Evolutionary conservation across 306 rosid species (phyloP).

Genomic region (Lotus japonicus): DNA sequence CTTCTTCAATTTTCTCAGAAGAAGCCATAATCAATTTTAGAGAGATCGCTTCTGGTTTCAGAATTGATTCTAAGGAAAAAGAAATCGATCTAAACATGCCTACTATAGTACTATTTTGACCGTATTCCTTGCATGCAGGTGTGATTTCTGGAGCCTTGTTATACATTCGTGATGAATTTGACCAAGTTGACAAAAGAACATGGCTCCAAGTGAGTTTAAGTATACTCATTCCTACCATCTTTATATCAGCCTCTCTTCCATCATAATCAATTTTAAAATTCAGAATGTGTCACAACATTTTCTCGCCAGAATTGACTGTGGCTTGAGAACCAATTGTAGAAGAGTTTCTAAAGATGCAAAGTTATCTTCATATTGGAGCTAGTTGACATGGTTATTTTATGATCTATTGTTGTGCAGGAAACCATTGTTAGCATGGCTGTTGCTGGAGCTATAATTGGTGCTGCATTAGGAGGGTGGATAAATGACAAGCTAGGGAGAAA

Average conservation of each 20-base stretch:
- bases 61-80: too few relatives aligned
- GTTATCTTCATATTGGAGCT: background rate
- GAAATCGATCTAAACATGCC: too few relatives aligned
- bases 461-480: conserved; percentile 86
- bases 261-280: too few relatives aligned
- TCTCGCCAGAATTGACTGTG: too few relatives aligned
- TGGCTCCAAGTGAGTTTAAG: conserved; percentile 54
- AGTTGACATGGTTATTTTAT: background rate
- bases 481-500: conserved; percentile 68
- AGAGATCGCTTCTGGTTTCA: too few relatives aligned
- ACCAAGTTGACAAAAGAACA: conserved; percentile 54
- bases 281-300: too few relatives aligned
- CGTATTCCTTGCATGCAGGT: conserved; percentile 28
- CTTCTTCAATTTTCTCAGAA: too few relatives aligned
- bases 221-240: background rate
- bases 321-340: too few relatives aligned
- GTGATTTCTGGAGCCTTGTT: conserved; percentile 91
- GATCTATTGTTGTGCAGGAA: conserved; percentile 63
- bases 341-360: too few relatives aligned
- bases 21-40: too few relatives aligned
- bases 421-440: conserved; percentile 85
- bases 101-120: too few relatives aligned
- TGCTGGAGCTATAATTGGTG: conserved; percentile 89
- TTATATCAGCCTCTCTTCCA: too few relatives aligned
- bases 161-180: conserved; percentile 69